Evolutionary conservation across 306 rosid species (phyloP).

Genomic region (Betula pendula): DNA sequence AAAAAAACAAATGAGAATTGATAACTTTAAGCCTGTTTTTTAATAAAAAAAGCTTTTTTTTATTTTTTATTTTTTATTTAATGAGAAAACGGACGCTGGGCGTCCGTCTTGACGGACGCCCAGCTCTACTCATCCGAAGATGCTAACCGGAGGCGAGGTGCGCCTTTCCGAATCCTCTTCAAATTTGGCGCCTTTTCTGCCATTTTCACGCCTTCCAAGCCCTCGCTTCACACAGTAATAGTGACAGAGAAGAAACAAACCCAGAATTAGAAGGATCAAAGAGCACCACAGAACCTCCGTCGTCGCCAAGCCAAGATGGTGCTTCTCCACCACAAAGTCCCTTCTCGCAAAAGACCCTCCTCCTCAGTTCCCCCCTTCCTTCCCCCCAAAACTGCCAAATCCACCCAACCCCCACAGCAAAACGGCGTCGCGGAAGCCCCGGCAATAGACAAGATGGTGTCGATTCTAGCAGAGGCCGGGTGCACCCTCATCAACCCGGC

Average conservation of each 20-base stretch:
- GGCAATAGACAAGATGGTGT: constrained; percentile 24
- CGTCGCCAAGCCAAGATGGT: constrained; percentile 28
- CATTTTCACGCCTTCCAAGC: neutral
- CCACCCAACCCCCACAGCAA: constrained; percentile 2
- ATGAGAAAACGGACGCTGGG: no score
- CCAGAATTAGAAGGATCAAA: neutral
- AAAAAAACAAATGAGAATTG: no score
- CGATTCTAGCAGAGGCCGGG: constrained; percentile 41
- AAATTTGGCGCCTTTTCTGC: constrained; percentile 24
- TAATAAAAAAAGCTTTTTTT: no score
- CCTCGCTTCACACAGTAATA: neutral
- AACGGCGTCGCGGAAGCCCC: constrained; percentile 19
- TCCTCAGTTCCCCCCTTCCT: constrained; percentile 25
- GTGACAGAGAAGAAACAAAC: neutral
- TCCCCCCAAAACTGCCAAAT: constrained; percentile 36
- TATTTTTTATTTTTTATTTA: no score
- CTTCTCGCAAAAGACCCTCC: constrained; percentile 36
- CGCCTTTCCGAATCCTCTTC: neutral
- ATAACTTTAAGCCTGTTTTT: no score
- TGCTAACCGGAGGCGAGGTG: no score
- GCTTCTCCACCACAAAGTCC: constrained; percentile 33
- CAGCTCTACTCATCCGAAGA: no score
- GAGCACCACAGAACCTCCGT: neutral
- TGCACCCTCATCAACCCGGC: constrained; percentile 39
- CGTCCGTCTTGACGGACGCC: no score